Percentiles rank a stretch among this genome's conserved stretches.
These are phyloP conservation scores for Mycena indigotica DNA, from an alignment of 768 basidiomycete species.

Conservation along the genomic window DNA sequence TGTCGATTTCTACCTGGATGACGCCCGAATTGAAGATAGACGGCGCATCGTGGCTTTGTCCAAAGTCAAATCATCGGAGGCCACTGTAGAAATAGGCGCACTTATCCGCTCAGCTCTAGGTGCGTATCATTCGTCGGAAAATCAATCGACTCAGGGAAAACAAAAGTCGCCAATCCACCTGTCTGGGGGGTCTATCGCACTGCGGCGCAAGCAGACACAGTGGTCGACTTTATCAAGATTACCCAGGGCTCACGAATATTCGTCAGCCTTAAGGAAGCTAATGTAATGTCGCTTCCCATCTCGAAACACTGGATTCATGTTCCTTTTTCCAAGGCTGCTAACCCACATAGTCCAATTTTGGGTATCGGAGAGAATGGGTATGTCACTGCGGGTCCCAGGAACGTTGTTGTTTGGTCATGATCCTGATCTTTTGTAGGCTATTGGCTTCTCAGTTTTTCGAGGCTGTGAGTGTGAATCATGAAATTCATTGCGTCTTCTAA, in stretches of 20 bases:
- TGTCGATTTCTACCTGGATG: conserved; percentile 61
- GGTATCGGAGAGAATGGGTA: conserved; percentile 35
- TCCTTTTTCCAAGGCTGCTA: conserved; percentile 26
- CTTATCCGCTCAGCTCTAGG: conserved; percentile 53
- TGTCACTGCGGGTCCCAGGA: not conserved
- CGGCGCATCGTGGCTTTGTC: conserved; percentile 43
- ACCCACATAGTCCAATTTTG: conserved; percentile 33
- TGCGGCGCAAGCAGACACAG: conserved; percentile 28
- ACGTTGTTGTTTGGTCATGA: conserved; percentile 14
- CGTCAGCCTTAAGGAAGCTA: conserved; percentile 40
- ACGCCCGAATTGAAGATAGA: conserved; percentile 36
- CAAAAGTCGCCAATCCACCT: conserved; percentile 37
- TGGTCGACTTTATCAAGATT: conserved; percentile 31
- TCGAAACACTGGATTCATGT: conserved; percentile 7
- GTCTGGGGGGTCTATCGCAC: conserved; percentile 47
- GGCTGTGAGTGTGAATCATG: conserved; percentile 28
- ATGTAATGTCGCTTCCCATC: conserved; percentile 27
- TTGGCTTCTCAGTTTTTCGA: conserved; percentile 44
- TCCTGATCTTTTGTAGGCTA: conserved; percentile 21
- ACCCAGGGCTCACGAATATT: conserved; percentile 36
- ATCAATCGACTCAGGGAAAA: no score
- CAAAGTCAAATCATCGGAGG: conserved; percentile 27
- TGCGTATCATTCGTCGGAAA: conserved; percentile 33
- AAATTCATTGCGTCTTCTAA: not conserved
- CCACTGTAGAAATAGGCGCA: conserved; percentile 35